Percentiles rank a stretch among this genome's conserved stretches.
phyloP scores from a whole-genome alignment of 139 green algal genomes.

The Chlorella sp. region DNA sequence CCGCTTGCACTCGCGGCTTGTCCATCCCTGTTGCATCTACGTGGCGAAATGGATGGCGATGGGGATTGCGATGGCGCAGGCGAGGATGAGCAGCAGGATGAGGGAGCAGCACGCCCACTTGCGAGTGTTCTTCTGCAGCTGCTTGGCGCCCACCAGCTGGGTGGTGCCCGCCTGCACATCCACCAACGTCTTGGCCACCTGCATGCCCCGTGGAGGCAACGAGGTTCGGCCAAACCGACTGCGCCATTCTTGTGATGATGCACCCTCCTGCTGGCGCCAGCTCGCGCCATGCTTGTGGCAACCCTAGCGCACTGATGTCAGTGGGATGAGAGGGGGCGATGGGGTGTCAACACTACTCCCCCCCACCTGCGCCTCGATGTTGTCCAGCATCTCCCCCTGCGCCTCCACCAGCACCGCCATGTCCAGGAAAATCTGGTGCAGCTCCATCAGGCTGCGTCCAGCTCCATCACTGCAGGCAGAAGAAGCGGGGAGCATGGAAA shows the following conservation, averaged over 20 bases:
- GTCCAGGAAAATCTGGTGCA: conserved; percentile 95
- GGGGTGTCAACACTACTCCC: background rate
- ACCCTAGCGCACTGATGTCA: conserved; percentile 36
- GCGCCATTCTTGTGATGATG: too few species aligned
- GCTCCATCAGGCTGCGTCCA: conserved; percentile 82
- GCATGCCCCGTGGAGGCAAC: too few species aligned
- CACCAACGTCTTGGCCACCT: conserved; percentile 86
- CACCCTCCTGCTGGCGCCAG: too few species aligned
- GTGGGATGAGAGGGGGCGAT: too few species aligned
- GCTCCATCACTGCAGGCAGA: conserved; percentile 65
- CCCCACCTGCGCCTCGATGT: conserved; percentile 77
- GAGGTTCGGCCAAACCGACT: too few species aligned
- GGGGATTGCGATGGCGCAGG: conserved; percentile 16
- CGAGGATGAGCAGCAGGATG: conserved; percentile 82
- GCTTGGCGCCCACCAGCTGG: conserved; percentile 85
- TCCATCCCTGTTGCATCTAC: background rate
- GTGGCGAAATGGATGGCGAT: conserved; percentile 21
- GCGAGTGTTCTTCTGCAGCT: conserved; percentile 92
- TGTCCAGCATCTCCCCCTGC: conserved; percentile 90
- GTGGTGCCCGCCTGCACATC: conserved; percentile 87
- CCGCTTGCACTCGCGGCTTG: too few species aligned
- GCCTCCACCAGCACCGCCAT: conserved; percentile 95
- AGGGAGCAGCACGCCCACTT: conserved; percentile 96
- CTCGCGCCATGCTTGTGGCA: too few species aligned
- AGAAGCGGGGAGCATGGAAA: background rate